Base-by-base conservation (phyloP, 1,284 basidiomycete species). In the Hemileia vastatrix region DNA sequence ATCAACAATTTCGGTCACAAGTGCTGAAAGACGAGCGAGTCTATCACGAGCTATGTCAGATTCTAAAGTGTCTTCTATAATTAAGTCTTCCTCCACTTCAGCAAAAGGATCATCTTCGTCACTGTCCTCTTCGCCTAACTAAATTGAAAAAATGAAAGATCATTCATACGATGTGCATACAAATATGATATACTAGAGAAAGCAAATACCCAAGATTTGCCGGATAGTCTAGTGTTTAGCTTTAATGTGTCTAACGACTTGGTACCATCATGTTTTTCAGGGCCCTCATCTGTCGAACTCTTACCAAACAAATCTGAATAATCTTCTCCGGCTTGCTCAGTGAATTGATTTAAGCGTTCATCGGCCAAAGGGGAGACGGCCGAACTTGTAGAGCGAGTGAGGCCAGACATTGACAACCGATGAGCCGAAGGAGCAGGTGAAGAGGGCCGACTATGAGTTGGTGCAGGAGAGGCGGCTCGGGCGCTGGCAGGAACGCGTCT, bases 61-160 rank as follows among this genome's bases (percentile, higher is more conserved):
- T 72, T 94, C 90, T 3, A 94, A 80, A 68, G 90, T 63, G 13
- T 69, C 66, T 8, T 65, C 66, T 23, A 57, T 67, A 8, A 55
- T 60, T 19, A 65, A n/a, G 15, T 52, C 54, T 8, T 68, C 66
- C 1, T 69, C 67, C 4, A 88, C 87, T 79, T 93, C 90, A 0
- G 92, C 90, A 71, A 96, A 96, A 0, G 92, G 91, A 79, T 95
- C 92, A 63, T 88, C 89, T 52, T 90, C 90, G 64, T 93, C 90
- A 3, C 83, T 83, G 32, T 87, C 83, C 27, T 86, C 86, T 55
- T 90, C 88, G 5, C 86, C 87, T 9, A 85, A 77, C 88, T 88
- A 64, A 13, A 9, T 0, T 13, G 8, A 6, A 6, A 49, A 11
- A 2, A 15, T 2, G 15, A 9, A 15, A 49, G 21, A n/a, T 1